Evolutionary conservation across 495 filamentous ascomycete species (phyloP).

Genomic region (Penicillium malachiteum): DNA sequence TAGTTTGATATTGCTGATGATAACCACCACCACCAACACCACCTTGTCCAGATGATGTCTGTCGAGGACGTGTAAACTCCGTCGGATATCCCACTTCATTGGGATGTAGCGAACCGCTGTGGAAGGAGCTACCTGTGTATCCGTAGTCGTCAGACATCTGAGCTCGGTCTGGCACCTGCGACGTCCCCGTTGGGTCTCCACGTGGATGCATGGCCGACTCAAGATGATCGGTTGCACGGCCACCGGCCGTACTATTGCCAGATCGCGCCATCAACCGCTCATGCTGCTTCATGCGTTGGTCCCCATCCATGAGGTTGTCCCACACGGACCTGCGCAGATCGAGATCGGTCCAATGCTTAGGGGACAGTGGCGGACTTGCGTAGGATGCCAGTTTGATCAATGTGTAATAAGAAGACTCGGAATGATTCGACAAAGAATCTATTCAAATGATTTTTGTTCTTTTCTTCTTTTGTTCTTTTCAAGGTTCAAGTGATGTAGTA

Average conservation of each 20-base stretch:
- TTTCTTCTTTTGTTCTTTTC: background rate
- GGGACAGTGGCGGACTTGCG: conserved; percentile 57
- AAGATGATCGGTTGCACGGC: conserved; percentile 34
- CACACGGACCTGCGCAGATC: conserved; percentile 44
- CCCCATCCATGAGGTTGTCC: conserved; percentile 66
- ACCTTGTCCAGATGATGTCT: conserved; percentile 14
- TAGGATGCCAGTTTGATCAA: conserved; percentile 61
- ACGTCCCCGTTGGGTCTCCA: conserved; percentile 35
- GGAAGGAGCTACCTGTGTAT: conserved; percentile 43
- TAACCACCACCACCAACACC: background rate
- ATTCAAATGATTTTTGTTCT: background rate
- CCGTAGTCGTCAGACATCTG: conserved; percentile 43
- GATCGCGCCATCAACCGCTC: conserved; percentile 43
- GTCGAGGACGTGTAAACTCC: conserved; percentile 32
- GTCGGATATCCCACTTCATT: conserved; percentile 48
- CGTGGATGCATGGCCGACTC: conserved; percentile 38
- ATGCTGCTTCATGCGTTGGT: conserved; percentile 66
- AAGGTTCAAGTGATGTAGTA: background rate
- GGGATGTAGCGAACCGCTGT: conserved; percentile 40
- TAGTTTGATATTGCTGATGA: conserved; percentile 11
- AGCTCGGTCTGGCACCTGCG: conserved; percentile 33
- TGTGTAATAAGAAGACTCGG: background rate
- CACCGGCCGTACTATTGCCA: conserved; percentile 20
- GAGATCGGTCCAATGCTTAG: conserved; percentile 53
- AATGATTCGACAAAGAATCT: too few species aligned